phyloP scores from a whole-genome alignment of 1,139 yeast species.

The Zygoascus sp. region DNA sequence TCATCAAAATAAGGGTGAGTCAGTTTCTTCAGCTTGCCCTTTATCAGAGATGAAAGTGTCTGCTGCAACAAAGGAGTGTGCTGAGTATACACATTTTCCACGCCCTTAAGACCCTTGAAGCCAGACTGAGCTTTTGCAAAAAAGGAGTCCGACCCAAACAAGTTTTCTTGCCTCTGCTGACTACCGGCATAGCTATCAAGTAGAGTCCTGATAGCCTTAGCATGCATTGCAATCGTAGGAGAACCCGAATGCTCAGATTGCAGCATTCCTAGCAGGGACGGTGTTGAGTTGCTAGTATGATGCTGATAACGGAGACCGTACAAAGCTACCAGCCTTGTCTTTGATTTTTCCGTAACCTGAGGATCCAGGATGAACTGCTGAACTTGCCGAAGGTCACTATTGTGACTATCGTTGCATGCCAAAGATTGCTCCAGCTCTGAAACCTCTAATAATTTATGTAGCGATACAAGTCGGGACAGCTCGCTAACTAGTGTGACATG shows the following conservation, averaged over 20 bases:
- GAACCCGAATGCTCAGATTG: conserved; percentile 35
- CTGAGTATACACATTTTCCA: conserved; percentile 59
- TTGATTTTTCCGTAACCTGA: conserved; percentile 37
- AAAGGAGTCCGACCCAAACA: conserved; percentile 40
- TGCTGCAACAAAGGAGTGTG: conserved; percentile 71
- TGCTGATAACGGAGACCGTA: conserved; percentile 67
- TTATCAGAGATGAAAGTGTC: conserved; percentile 46
- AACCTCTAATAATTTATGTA: conserved; percentile 67
- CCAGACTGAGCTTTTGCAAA: conserved; percentile 43
- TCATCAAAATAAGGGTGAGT: conserved; percentile 47
- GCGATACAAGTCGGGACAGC: conserved; percentile 60
- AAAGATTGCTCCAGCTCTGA: conserved; percentile 88
- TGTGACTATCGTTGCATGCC: conserved; percentile 61
- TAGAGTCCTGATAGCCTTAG: conserved; percentile 25
- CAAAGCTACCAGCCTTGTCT: conserved; percentile 60
- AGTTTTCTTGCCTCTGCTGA: conserved; percentile 43
- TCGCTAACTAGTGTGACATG: conserved; percentile 89
- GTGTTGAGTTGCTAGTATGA: conserved; percentile 39
- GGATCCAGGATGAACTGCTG: conserved; percentile 40
- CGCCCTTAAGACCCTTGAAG: conserved; percentile 43
- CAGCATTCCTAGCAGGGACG: conserved; percentile 37
- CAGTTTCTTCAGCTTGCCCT: conserved; percentile 47
- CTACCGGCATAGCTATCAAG: conserved; percentile 38
- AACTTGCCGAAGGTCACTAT: conserved; percentile 46
- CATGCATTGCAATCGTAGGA: conserved; percentile 14